These are phyloP conservation scores for Ceratocystis cacaofunesta DNA, from an alignment of 2,329 filamentous ascomycete species.

Conservation along the genomic window DNA sequence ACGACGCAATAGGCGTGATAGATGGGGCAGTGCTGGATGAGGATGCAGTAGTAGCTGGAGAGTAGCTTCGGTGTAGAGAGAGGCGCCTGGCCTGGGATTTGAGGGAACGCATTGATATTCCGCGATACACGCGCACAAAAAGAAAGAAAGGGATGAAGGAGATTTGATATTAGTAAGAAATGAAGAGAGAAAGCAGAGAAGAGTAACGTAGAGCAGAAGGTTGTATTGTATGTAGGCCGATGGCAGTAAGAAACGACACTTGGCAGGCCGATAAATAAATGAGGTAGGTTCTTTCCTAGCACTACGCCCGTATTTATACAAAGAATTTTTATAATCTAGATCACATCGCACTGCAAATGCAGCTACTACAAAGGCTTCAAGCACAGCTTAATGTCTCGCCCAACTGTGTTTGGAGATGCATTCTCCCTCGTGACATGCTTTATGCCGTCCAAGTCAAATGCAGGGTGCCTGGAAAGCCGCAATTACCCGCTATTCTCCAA, in stretches of 20 bases:
- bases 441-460: not conserved
- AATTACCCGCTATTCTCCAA: not conserved
- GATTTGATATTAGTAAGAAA: not conserved
- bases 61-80: not conserved
- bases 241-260: too few species aligned
- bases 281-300: too few species aligned
- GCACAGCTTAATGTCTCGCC: too few species aligned
- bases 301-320: too few species aligned
- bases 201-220: too few species aligned
- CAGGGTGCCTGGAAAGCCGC: not conserved
- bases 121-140: not conserved
- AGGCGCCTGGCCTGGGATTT: not conserved
- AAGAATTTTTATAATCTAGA: too few species aligned
- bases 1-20: constrained; percentile 50
- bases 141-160: not conserved
- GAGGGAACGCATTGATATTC: not conserved
- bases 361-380: too few species aligned
- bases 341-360: too few species aligned
- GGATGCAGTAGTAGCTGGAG: not conserved
- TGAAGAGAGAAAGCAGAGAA: too few species aligned
- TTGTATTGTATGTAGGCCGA: too few species aligned
- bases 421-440: not conserved
- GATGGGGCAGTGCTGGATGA: not conserved
- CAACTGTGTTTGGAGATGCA: not conserved
- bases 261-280: too few species aligned